Percentiles rank a stretch among this genome's conserved stretches.
phyloP scores from a whole-genome alignment of 1,284 basidiomycete species.

The Violaceomyces palustris region DNA sequence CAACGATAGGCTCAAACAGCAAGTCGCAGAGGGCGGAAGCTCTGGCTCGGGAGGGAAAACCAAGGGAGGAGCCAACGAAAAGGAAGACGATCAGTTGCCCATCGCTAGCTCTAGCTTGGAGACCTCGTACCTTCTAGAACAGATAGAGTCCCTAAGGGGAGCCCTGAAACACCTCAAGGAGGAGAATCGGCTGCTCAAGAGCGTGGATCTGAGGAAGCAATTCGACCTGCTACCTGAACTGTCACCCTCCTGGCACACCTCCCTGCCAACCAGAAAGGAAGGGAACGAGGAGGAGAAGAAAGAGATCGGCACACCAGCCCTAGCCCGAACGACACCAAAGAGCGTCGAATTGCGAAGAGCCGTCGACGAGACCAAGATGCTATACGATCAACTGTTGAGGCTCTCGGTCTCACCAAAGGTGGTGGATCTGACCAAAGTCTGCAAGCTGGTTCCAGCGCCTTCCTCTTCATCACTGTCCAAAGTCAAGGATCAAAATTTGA shows the following conservation, averaged over 20 bases:
- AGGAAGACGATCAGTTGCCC: not conserved
- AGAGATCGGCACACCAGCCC: not conserved
- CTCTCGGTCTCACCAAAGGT: slow-evolving; percentile 29
- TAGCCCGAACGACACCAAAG: not conserved
- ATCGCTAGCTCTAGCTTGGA: slow-evolving; percentile 20
- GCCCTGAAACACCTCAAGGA: slow-evolving; percentile 81
- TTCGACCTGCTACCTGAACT: slow-evolving; percentile 64
- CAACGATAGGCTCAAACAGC: slow-evolving; percentile 71
- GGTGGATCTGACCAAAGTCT: slow-evolving; percentile 26
- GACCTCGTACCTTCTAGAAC: slow-evolving; percentile 34
- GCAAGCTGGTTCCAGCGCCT: too few relatives aligned
- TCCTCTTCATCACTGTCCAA: too few relatives aligned
- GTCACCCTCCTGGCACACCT: slow-evolving; percentile 1
- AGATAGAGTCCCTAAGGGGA: slow-evolving; percentile 84
- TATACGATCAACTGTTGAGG: slow-evolving; percentile 4
- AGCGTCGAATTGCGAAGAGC: not conserved
- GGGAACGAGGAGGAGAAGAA: not conserved
- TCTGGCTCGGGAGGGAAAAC: not conserved
- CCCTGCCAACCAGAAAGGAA: not conserved
- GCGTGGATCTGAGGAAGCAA: slow-evolving; percentile 76
- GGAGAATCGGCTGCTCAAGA: slow-evolving; percentile 87
- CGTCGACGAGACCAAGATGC: slow-evolving; percentile 3
- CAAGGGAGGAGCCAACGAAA: slow-evolving; percentile 2
- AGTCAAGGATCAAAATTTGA: too few relatives aligned
- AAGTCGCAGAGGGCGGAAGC: slow-evolving; percentile 30